A percentile compares a stretch with the other conserved stretches of the same genome.
phyloP scores from a whole-genome alignment of 2,329 filamentous ascomycete species.

The Alternaria triticimaculans region DNA sequence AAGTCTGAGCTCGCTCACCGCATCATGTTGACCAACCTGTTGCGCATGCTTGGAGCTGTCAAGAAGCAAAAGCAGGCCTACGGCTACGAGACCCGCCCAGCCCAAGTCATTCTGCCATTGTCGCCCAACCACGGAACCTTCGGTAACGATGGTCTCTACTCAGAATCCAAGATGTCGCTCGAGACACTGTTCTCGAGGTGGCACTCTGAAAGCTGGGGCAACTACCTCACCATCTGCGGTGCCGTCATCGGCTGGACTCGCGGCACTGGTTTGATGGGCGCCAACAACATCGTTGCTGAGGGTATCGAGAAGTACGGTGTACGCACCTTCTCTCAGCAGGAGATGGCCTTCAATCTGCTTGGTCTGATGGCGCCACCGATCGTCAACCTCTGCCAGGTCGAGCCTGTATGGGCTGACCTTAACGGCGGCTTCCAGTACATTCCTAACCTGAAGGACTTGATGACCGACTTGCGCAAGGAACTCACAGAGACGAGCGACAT shows the following conservation, averaged over 20 bases:
- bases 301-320: constrained; percentile 96
- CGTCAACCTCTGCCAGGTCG: constrained; percentile 91
- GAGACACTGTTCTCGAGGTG: constrained; percentile 98
- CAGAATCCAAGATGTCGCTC: constrained; percentile 94
- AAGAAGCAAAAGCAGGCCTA: constrained; percentile 88
- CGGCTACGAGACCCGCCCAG: constrained; percentile 92
- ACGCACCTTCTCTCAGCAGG: constrained; percentile 97
- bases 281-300: constrained; percentile 96
- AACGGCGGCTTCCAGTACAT: constrained; percentile 99
- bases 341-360: constrained; percentile 99
- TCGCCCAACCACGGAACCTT: constrained; percentile 99
- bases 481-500: constrained; percentile 96
- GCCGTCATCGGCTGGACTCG: constrained; percentile 99
- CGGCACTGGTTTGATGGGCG: constrained; percentile 96
- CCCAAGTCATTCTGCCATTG: constrained; percentile 92
- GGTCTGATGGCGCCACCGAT: constrained; percentile 94
- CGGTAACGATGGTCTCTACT: constrained; percentile 96
- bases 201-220: constrained; percentile 96
- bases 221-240: constrained; percentile 97
- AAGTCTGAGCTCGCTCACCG: constrained; percentile 97
- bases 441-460: constrained; percentile 90
- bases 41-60: constrained; percentile 87
- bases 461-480: constrained; percentile 91
- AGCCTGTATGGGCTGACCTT: constrained; percentile 95
- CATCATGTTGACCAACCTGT: constrained; percentile 97